Conservation (phyloP, 169 alveolate species). For the Eimeria praecox region DNA sequence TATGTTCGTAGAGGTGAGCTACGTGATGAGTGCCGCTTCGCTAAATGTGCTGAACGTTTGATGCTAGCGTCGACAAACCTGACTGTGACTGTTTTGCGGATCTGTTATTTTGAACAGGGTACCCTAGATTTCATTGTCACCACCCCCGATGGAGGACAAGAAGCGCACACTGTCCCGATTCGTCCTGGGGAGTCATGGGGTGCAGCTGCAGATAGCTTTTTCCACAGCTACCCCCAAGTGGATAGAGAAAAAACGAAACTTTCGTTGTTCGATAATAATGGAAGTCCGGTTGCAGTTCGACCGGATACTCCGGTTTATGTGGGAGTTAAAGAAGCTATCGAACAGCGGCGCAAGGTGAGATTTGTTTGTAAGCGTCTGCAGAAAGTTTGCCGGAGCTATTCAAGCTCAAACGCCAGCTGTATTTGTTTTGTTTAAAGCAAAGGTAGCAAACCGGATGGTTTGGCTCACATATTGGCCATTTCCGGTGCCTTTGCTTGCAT, state of each 20-base stretch:
- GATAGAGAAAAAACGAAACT: conserved; percentile 26
- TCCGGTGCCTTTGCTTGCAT: background rate
- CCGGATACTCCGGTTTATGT: conserved; percentile 59
- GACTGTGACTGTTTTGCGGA: background rate
- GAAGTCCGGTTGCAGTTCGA: conserved; percentile 44
- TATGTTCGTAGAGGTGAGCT: conserved; percentile 58
- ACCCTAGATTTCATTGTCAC: conserved; percentile 21
- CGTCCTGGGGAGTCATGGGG: conserved; percentile 72
- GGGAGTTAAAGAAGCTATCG: conserved; percentile 64
- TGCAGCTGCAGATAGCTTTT: conserved; percentile 6
- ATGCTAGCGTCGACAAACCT: background rate
- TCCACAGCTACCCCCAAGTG: conserved; percentile 25
- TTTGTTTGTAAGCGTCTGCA: background rate
- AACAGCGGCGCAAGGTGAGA: conserved; percentile 61
- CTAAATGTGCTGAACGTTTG: background rate
- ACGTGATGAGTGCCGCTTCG: background rate
- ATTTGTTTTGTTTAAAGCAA: too few species aligned
- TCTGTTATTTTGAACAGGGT: conserved; percentile 14
- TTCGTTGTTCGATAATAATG: conserved; percentile 21
- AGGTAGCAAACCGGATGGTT: too few species aligned
- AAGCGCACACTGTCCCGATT: conserved; percentile 43
- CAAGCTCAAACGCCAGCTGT: background rate
- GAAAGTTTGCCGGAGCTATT: background rate
- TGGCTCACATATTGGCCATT: background rate
- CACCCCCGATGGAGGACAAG: conserved; percentile 64